Percentiles rank a stretch among this genome's conserved stretches.
phyloP scores from a whole-genome alignment of 2,329 filamentous ascomycete genomes.

The Alternaria hordeiaustralica region DNA sequence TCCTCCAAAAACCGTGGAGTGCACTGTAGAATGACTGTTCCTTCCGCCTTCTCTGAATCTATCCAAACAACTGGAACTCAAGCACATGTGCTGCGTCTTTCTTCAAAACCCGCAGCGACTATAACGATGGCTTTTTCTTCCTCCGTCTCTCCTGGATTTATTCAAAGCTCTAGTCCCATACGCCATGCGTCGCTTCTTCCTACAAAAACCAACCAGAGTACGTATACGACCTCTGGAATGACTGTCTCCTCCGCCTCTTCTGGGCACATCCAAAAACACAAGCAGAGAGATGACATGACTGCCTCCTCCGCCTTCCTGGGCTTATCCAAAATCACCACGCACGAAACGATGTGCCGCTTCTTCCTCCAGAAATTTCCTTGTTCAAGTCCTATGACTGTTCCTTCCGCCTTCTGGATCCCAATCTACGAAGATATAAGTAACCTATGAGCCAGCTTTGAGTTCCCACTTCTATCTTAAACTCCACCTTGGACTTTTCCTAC shows the following conservation, averaged over 20 bases:
- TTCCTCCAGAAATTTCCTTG: background rate
- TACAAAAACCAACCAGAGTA: too few relatives aligned
- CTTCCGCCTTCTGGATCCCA: background rate
- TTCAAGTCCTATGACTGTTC: background rate
- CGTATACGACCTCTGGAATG: too few relatives aligned
- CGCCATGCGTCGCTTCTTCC: background rate
- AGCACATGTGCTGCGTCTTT: background rate
- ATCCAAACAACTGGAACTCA: too few relatives aligned
- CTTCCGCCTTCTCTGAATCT: background rate
- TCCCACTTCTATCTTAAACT: fast-evolving
- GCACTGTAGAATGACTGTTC: background rate
- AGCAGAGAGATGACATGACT: background rate
- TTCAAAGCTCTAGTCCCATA: background rate
- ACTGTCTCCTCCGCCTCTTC: background rate
- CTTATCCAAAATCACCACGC: background rate
- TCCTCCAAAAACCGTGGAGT: background rate
- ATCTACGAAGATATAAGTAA: background rate
- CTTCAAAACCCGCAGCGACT: background rate
- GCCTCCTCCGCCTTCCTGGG: background rate
- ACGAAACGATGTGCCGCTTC: background rate
- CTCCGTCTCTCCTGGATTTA: background rate
- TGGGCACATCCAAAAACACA: background rate
- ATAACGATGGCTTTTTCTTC: background rate
- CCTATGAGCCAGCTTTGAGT: background rate
- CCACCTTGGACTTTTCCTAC: background rate